Evolutionary conservation across 1,284 basidiomycete species (phyloP), one percentile per base, ranked within the genome.

Genomic region (Ustilago xerochloae): DNA sequence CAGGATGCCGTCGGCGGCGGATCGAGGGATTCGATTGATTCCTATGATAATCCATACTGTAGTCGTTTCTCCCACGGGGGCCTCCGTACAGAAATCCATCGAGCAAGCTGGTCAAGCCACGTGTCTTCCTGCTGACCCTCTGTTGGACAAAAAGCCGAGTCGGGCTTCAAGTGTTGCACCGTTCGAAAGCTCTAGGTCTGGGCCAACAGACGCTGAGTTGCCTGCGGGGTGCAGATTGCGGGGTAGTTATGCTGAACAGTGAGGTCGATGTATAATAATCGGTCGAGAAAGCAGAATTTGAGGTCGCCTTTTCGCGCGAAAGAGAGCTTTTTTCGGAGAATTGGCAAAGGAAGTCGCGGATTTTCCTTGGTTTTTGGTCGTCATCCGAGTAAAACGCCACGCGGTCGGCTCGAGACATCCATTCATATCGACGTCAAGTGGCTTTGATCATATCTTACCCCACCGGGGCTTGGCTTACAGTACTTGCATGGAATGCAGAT

Each of bases 281-380:
- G 62, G 62, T 64, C 62, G 62, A 64, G 62, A 64, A 35, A 64
- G 38, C 18, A 16, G 9, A 7, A 18, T 5, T 22, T 43, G 36
- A 10, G 5, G 8, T 6, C 3, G 9, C 13, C 3, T 49, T n/a
- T 20, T 26, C 61, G 61, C 50, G 48, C 61, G 61, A 56, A 15
- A 50, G 30, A 29, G 4, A 20, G 20, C 20, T 3, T 5, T 12
- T 9, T 15, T 29, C 45, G 62, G 29, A 7, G 13, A 53, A 49
- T 58, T 41, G 16, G 16, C 4, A 43, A 54, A 24, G 60, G 52
- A 62, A 55, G 38, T 62, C 60, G 46, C 60, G 60, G 60, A 24
- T 29, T 6, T 35, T 20, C 4, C n/a, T 15, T 12, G 3, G 26
- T 35, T 56, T 43, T 22, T 35, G 12, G 28, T 28, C 2, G 26